Evolutionary conservation across 164 flowering plant species (phyloP).

Genomic region (Dillenia suffruticosa): DNA sequence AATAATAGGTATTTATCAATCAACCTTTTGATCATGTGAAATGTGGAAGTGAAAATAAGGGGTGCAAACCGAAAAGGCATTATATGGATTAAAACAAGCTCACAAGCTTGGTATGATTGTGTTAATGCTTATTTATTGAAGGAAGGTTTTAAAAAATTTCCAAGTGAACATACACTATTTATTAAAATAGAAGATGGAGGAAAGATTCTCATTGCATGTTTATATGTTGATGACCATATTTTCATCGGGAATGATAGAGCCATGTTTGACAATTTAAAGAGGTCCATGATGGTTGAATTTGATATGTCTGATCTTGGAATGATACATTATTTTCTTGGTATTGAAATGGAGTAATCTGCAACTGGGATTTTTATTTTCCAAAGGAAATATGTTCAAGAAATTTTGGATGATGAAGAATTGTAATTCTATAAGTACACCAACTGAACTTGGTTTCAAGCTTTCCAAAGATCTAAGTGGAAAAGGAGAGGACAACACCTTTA

Average conservation of each 20-base stretch:
- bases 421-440: slow-evolving; percentile 1
- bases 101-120: slow-evolving; percentile 1
- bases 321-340: no score
- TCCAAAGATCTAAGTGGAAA: neutral
- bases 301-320: no score
- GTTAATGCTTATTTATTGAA: slow-evolving; percentile 1
- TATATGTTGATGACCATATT: neutral
- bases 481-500: neutral
- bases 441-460: slow-evolving; percentile 3
- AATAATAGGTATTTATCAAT: slow-evolving; percentile 10
- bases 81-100: slow-evolving; percentile 5
- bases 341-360: no score
- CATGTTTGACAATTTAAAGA: neutral
- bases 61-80: slow-evolving; percentile 9
- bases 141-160: slow-evolving; percentile 5
- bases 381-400: neutral
- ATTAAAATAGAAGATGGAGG: slow-evolving; percentile 3
- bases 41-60: slow-evolving; percentile 7
- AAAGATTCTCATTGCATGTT: neutral
- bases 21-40: slow-evolving; percentile 13
- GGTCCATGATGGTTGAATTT: no score
- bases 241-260: neutral
- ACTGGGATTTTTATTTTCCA: no score
- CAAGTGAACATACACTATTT: neutral
- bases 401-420: slow-evolving; percentile 2